phyloP scores from a whole-genome alignment of 2,329 filamentous ascomycete species.

The Aspergillus fumigatus region DNA sequence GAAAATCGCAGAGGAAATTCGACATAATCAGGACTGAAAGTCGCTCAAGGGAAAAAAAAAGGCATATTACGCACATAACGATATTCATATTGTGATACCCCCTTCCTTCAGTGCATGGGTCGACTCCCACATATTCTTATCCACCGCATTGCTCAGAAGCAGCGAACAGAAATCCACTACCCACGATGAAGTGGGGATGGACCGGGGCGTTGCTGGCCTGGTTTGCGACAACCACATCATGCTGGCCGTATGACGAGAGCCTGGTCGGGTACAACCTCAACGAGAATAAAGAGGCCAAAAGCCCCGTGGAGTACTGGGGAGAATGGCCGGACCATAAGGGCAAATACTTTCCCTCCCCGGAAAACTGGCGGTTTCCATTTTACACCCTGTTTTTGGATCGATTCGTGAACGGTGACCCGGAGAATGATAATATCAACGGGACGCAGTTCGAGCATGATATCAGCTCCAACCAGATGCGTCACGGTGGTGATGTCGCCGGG shows the following conservation, averaged over 20 bases:
- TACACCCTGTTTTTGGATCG: conserved; percentile 61
- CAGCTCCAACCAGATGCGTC: conserved; percentile 56
- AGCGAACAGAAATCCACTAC: background rate
- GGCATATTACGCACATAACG: background rate
- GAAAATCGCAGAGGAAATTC: background rate
- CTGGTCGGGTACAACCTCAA: conserved; percentile 57
- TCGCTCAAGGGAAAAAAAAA: background rate
- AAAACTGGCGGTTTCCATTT: conserved; percentile 61
- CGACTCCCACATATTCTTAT: background rate
- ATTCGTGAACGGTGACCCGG: conserved; percentile 60
- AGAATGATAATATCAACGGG: conserved; percentile 58
- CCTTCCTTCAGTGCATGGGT: background rate
- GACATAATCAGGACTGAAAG: background rate
- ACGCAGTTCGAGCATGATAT: conserved; percentile 58
- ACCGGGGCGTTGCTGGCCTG: conserved; percentile 18
- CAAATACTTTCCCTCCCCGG: conserved; percentile 50
- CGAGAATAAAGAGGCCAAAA: conserved; percentile 49
- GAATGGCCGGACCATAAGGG: conserved; percentile 46
- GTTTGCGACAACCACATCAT: conserved; percentile 16
- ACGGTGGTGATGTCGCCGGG: conserved; percentile 56
- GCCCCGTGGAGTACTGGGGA: conserved; percentile 55
- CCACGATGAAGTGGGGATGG: conserved; percentile 25
- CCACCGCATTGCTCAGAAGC: background rate
- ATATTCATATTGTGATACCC: background rate
- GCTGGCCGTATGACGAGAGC: conserved; percentile 45